A percentile compares a stretch with the other conserved stretches of the same genome.
phyloP scores from a whole-genome alignment of 2,329 filamentous ascomycete species.

The Penicillium sp. region DNA sequence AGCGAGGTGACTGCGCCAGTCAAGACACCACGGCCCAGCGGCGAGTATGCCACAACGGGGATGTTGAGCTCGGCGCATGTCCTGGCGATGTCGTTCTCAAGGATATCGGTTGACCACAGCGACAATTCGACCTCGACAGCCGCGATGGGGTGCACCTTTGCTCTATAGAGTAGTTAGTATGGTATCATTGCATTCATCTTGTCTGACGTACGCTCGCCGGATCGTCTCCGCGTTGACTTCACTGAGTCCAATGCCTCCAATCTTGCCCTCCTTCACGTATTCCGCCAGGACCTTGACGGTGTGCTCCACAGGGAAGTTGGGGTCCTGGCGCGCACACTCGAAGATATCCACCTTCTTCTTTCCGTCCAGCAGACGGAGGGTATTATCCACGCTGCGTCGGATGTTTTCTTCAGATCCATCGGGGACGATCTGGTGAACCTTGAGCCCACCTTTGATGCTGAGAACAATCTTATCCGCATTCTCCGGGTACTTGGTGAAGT shows the following conservation, averaged over 20 bases:
- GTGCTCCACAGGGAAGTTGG: slow-evolving; percentile 49
- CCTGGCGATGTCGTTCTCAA: slow-evolving; percentile 57
- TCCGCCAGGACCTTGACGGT: slow-evolving; percentile 41
- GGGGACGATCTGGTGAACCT: slow-evolving; percentile 37
- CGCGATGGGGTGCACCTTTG: slow-evolving; percentile 54
- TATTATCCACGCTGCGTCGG: slow-evolving; percentile 58
- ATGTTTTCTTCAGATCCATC: slow-evolving; percentile 56
- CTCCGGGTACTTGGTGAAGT: slow-evolving; percentile 63
- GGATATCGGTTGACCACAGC: slow-evolving; percentile 56
- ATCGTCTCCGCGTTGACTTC: slow-evolving; percentile 48
- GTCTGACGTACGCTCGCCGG: slow-evolving; percentile 38
- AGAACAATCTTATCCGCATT: slow-evolving; percentile 62
- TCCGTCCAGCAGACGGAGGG: slow-evolving; percentile 53
- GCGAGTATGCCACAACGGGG: slow-evolving; percentile 59
- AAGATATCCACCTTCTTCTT: slow-evolving; percentile 62
- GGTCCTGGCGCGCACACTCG: slow-evolving; percentile 57
- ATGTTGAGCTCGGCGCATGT: slow-evolving; percentile 57
- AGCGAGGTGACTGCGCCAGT: slow-evolving; percentile 49
- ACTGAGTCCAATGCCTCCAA: slow-evolving; percentile 45
- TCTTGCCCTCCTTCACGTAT: slow-evolving; percentile 44
- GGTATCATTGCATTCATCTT: background rate
- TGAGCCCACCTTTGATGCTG: slow-evolving; percentile 59
- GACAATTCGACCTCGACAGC: slow-evolving; percentile 62
- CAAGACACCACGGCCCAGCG: slow-evolving; percentile 57
- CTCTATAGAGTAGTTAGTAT: slow-evolving; percentile 38